phyloP scores from a whole-genome alignment of 306 rosid genomes.

The Glycine tomentella region DNA sequence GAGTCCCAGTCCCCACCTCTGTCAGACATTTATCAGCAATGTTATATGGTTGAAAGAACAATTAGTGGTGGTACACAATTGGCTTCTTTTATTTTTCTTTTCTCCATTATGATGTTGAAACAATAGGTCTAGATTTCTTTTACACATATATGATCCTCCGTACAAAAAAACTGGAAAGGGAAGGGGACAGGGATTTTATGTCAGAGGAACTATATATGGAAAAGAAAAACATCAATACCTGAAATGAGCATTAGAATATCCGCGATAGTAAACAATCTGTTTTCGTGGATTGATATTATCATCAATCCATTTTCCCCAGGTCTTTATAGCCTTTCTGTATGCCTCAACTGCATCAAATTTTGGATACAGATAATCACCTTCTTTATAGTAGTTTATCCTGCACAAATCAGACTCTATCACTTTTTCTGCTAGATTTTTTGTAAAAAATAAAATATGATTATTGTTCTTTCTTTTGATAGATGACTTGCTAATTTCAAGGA shows the following conservation, averaged over 20 bases:
- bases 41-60: slow-evolving; percentile 19
- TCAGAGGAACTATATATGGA: neutral
- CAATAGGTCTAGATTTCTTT: neutral
- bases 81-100: slow-evolving; percentile 14
- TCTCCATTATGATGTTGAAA: slow-evolving; percentile 6
- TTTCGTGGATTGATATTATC: slow-evolving; percentile 69
- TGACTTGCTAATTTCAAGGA: slow-evolving; percentile 23
- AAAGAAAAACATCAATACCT: slow-evolving; percentile 55
- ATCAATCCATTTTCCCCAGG: slow-evolving; percentile 93
- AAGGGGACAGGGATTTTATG: slow-evolving; percentile 22
- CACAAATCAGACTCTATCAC: slow-evolving; percentile 43
- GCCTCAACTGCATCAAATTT: slow-evolving; percentile 84
- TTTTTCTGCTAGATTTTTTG: slow-evolving; percentile 12
- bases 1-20: slow-evolving; percentile 99
- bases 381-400: slow-evolving; percentile 90
- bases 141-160: neutral
- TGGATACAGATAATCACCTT: slow-evolving; percentile 82
- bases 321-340: slow-evolving; percentile 74
- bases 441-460: neutral
- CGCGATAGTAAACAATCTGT: slow-evolving; percentile 87
- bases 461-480: slow-evolving; percentile 17
- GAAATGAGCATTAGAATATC: slow-evolving; percentile 96
- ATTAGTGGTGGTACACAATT: neutral
- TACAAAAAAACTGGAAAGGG: slow-evolving; percentile 24
- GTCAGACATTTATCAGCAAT: slow-evolving; percentile 45